Percentiles rank a stretch among this genome's conserved stretches.
Evolutionary conservation across 345 rosid genomes (phyloP).

Genomic region (Laguncularia racemosa): DNA sequence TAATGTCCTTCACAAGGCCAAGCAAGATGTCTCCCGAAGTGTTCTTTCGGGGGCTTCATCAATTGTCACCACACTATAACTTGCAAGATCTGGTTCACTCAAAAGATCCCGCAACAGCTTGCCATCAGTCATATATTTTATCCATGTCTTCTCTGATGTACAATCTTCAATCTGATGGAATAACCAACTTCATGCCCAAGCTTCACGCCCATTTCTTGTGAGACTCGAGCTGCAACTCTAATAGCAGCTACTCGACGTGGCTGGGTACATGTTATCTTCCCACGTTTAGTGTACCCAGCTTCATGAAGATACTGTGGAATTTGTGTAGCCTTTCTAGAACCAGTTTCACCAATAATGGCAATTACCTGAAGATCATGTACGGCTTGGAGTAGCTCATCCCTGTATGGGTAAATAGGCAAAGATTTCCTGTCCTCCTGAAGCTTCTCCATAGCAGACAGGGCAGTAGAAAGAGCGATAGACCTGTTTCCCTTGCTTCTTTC

Average conservation of each 20-base stretch:
- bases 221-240: constrained; percentile 98
- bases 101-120: constrained; percentile 94
- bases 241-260: constrained; percentile 97
- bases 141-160: constrained; percentile 85
- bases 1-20: constrained; percentile 90
- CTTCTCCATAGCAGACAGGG: no score
- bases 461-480: no score
- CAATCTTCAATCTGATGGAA: constrained; percentile 97
- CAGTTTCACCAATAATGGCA: constrained; percentile 96
- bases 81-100: constrained; percentile 86
- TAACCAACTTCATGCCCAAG: constrained; percentile 99
- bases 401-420: constrained; percentile 17
- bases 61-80: constrained; percentile 89
- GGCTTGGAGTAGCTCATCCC: constrained; percentile 76
- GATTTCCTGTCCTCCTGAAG: no score
- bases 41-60: constrained; percentile 99
- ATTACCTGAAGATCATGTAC: constrained; percentile 76
- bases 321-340: constrained; percentile 97
- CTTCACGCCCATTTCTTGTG: constrained; percentile 98
- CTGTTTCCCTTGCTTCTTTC: no score
- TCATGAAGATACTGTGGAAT: constrained; percentile 95
- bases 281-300: constrained; percentile 89
- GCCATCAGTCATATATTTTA: constrained; percentile 97
- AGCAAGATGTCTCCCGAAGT: constrained; percentile 89
- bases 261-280: constrained; percentile 98